These are phyloP conservation scores for Sapria himalayana DNA, from an alignment of 345 rosid genomes.

Conservation along the genomic window DNA sequence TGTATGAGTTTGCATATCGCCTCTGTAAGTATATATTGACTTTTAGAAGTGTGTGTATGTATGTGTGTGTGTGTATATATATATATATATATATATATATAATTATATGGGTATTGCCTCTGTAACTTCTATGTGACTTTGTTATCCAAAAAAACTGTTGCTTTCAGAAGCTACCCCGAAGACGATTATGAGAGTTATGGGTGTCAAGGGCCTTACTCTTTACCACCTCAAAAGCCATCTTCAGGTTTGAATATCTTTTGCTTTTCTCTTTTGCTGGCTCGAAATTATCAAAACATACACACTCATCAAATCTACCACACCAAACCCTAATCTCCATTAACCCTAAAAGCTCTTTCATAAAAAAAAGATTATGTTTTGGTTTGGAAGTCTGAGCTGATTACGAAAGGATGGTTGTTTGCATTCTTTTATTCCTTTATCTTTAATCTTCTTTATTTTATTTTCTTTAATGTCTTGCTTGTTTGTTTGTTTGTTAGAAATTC, in stretches of 20 bases:
- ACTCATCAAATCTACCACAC: not conserved
- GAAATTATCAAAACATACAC: not conserved
- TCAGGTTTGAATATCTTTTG: conserved; percentile 47
- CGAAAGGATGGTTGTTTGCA: conserved; percentile 8
- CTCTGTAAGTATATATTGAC: no score
- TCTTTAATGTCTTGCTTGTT: conserved; percentile 5
- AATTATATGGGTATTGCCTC: no score
- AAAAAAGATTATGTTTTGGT: not conserved
- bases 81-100: no score
- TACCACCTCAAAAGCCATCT: conserved; percentile 99
- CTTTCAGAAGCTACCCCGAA: conserved; percentile 94
- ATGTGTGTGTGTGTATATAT: no score
- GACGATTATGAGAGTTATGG: conserved; percentile 99
- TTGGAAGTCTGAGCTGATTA: conserved; percentile 1
- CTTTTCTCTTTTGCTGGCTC: conserved; percentile 8
- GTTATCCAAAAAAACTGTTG: no score
- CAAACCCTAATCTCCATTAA: not conserved
- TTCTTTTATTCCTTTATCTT: conserved; percentile 4
- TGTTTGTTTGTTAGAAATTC: conserved; percentile 41
- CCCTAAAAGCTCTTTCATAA: not conserved
- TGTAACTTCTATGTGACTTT: no score
- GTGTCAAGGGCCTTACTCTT: conserved; percentile 99
- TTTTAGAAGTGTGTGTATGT: no score
- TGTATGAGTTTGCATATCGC: no score
- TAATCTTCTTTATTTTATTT: conserved; percentile 9